Evolutionary conservation across 805 yeast species (phyloP).

Genomic region (Metschnikowia aberdeeniae): DNA sequence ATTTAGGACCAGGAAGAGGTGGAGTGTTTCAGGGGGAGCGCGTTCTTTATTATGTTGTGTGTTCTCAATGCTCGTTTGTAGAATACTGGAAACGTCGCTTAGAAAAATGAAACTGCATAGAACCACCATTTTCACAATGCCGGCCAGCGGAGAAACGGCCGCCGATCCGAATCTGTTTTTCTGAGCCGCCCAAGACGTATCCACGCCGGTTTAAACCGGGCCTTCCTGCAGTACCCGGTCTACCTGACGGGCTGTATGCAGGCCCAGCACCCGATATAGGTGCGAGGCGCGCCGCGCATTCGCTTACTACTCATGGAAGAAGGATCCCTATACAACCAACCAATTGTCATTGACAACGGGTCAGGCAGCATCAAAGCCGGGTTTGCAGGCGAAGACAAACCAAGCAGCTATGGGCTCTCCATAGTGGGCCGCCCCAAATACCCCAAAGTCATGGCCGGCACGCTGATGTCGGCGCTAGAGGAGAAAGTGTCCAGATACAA

Average conservation of each 20-base stretch:
- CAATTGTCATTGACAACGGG: constrained; percentile 54
- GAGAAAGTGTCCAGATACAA: constrained; percentile 15
- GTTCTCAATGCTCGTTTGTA: too few relatives aligned
- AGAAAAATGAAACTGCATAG: too few relatives aligned
- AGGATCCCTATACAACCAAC: constrained; percentile 37
- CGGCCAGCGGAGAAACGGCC: too few relatives aligned
- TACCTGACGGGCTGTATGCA: neutral
- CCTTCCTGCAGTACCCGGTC: neutral
- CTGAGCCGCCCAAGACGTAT: too few relatives aligned
- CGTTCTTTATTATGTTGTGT: too few relatives aligned
- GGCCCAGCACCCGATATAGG: neutral
- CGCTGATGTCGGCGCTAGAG: constrained; percentile 20
- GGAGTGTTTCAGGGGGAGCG: too few relatives aligned
- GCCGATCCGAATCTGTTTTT: too few relatives aligned
- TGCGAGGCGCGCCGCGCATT: too few relatives aligned
- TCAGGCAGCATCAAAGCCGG: constrained; percentile 85
- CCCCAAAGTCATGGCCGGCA: constrained; percentile 69
- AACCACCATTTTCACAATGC: too few relatives aligned
- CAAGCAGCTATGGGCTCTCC: constrained; percentile 60
- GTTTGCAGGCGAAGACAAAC: constrained; percentile 87
- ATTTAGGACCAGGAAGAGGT: too few relatives aligned
- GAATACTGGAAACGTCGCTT: too few relatives aligned
- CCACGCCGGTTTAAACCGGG: too few relatives aligned
- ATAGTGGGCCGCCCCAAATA: constrained; percentile 82
- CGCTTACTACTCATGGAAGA: constrained; percentile 14